phyloP scores from a whole-genome alignment of 1,284 basidiomycete species.

The Coniferiporia weirii region DNA sequence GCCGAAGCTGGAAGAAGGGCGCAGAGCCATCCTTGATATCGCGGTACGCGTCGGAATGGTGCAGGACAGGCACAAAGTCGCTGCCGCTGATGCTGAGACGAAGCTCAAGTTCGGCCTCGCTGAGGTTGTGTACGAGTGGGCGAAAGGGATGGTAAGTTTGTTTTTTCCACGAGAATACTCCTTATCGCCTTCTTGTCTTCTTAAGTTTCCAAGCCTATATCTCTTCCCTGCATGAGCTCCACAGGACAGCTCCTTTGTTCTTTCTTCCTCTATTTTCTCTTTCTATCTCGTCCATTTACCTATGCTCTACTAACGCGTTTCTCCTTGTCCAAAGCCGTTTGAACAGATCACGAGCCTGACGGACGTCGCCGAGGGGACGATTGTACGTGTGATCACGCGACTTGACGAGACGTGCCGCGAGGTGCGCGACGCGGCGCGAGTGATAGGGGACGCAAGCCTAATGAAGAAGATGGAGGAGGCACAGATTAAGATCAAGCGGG shows the following conservation, averaged over 20 bases:
- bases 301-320: neutral
- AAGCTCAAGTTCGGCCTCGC: conserved; percentile 85
- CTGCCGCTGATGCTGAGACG: conserved; percentile 56
- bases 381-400: conserved; percentile 93
- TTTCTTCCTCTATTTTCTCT: neutral
- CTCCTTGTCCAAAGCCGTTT: conserved; percentile 64
- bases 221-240: neutral
- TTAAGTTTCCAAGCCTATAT: no score
- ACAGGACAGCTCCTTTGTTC: neutral
- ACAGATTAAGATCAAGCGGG: conserved; percentile 89
- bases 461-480: conserved; percentile 98
- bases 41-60: conserved; percentile 79
- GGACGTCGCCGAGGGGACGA: conserved; percentile 94
- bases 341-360: conserved; percentile 90
- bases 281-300: neutral
- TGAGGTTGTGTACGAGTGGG: conserved; percentile 98
- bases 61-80: conserved; percentile 77
- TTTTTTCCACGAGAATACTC: neutral
- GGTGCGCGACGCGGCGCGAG: conserved; percentile 93
- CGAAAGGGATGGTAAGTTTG: conserved; percentile 92
- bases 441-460: conserved; percentile 93
- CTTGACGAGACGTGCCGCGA: conserved; percentile 97
- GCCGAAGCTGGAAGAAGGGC: conserved; percentile 73
- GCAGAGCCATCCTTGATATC: conserved; percentile 74
- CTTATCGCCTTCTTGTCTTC: no score